Evolutionary conservation across 345 rosid genomes (phyloP), one percentile per base, ranked within the genome.

Genomic region (Microthlaspi erraticum): DNA sequence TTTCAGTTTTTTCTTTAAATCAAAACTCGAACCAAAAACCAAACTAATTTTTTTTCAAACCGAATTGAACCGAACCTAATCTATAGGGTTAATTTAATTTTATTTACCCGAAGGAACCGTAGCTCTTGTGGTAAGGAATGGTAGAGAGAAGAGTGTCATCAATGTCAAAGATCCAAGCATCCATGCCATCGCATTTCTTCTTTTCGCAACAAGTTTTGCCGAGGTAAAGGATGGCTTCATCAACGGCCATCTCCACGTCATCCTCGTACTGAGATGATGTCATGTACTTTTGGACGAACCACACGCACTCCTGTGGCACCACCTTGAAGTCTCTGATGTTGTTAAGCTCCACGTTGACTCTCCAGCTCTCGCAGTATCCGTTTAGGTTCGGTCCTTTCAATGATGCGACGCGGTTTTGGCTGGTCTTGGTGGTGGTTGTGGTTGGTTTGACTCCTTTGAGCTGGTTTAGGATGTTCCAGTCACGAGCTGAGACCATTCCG

Each of bases 121-220:
- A 78, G 69, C 77, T 81, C 80, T 89, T 82, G 85, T 71, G 85
- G 78, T 79, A 89, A 76, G 96, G 92, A 34, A 89, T 72, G 77
- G 92, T 89, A 7, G 96, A 89, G 36, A 88, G 79, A n/a, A 88
- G 86, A 7, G 94, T 88, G 26, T 88, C 91, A 54, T 88, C 94
- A 29, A 89, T 75, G 53, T 89, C 90, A 60, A 86, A 89, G 66
- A 87, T 77, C 96, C 93, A 89, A 49, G 89, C 89, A 76, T 87
- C 96, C 78, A 85, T 84, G 1, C 86, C 89, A 46, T 87, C 91
- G 5, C 81, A 72, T 57, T 19, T 53, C 68, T 71, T 51, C 54
- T 66, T 55, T 37, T 68, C 80, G 50, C 91, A 86, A 31, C 82
- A 82, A 1, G 66, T 16, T 10, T 69, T 75, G 31, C 82, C 84